Conservation (phyloP, 805 yeast species). For the Wickerhamiella alocasiicola region DNA sequence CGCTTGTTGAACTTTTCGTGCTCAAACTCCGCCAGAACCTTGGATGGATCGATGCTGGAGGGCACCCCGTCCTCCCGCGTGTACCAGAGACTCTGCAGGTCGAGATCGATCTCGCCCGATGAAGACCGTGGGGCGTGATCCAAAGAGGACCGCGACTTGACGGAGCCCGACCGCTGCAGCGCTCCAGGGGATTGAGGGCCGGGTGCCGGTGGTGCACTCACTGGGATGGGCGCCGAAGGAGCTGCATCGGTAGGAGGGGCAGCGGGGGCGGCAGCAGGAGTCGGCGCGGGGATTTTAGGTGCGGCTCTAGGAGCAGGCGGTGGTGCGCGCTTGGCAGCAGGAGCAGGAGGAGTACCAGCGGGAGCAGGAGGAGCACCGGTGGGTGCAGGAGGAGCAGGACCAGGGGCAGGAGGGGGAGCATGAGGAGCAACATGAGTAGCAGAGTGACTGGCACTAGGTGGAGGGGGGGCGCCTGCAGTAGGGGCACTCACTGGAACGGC, state of each 20-base stretch:
- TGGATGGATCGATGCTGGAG: slow-evolving; percentile 10
- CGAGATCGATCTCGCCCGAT: slow-evolving; percentile 9
- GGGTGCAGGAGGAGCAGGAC: background rate
- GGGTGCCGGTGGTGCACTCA: slow-evolving; percentile 4
- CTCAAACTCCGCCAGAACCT: slow-evolving; percentile 51
- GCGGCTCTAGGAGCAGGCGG: slow-evolving; percentile 3
- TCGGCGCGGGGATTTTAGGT: background rate
- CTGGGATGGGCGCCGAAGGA: background rate
- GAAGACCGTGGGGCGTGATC: slow-evolving; percentile 1
- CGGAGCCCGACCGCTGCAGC: slow-evolving; percentile 10
- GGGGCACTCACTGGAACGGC: background rate
- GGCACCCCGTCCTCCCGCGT: slow-evolving; percentile 12
- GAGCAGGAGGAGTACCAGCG: background rate
- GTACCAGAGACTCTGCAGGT: slow-evolving; percentile 13
- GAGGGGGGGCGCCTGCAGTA: background rate
- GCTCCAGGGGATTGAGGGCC: slow-evolving; percentile 3
- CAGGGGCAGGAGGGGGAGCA: no score
- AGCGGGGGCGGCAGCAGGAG: background rate
- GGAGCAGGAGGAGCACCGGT: background rate
- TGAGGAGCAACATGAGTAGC: no score
- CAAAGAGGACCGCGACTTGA: no score
- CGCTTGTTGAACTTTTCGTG: slow-evolving; percentile 43
- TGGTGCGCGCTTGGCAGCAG: no score
- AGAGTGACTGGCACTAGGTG: no score
- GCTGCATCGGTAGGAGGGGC: background rate